phyloP scores from a whole-genome alignment of 495 filamentous ascomycete genomes.

The Pseudoneurospora amorphoporcata region DNA sequence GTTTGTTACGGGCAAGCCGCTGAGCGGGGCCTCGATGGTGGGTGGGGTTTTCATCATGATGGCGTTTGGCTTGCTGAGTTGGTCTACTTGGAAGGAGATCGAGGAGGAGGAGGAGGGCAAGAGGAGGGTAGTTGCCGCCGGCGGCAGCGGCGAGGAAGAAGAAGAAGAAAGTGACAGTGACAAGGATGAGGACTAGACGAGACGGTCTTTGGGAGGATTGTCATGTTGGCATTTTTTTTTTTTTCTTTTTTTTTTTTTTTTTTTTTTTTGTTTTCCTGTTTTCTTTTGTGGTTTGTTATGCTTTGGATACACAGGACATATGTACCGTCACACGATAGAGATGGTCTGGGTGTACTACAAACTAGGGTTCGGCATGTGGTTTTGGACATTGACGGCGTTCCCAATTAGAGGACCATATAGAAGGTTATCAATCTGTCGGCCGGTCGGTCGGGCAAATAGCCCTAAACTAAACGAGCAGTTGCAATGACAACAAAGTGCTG shows the following conservation, averaged over 20 bases:
- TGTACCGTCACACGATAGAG: background rate
- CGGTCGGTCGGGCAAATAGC: background rate
- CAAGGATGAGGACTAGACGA: background rate
- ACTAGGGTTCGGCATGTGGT: background rate
- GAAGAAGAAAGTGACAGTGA: background rate
- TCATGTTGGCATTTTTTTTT: background rate
- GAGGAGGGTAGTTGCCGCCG: conserved; percentile 27
- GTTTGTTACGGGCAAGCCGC: conserved; percentile 62
- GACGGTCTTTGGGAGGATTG: background rate
- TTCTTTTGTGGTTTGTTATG: background rate
- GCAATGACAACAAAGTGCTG: background rate
- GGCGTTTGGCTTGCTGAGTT: conserved; percentile 78
- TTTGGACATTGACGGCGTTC: background rate
- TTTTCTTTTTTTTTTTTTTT: background rate
- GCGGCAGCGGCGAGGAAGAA: background rate
- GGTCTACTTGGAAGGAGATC: conserved; percentile 89
- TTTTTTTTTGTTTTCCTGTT: background rate
- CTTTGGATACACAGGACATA: background rate
- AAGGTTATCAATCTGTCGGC: background rate
- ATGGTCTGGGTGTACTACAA: background rate
- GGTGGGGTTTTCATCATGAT: conserved; percentile 81
- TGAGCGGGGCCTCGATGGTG: conserved; percentile 61
- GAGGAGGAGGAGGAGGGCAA: conserved; percentile 63
- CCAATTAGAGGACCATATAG: background rate
- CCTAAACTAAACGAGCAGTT: background rate